Conservation (phyloP, 2,329 filamentous ascomycete genomes). For the Knufia petricola region DNA sequence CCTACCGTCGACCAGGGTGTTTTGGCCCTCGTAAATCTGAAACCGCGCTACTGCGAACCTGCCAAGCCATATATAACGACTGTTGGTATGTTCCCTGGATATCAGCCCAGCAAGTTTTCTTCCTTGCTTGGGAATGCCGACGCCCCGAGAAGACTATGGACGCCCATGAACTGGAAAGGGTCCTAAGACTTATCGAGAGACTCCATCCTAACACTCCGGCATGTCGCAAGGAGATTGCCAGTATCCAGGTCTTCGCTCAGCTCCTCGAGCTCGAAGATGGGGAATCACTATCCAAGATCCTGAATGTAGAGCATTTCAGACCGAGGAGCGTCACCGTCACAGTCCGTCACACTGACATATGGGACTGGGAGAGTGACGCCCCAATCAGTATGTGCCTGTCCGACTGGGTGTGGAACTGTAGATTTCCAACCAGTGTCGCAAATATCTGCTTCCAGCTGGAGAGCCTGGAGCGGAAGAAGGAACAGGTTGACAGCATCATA, state of each 20-base stretch:
- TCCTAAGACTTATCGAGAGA: constrained; percentile 12
- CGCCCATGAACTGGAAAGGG: neutral
- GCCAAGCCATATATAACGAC: constrained; percentile 35
- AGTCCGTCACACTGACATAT: constrained; percentile 43
- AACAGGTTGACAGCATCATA: constrained; percentile 39
- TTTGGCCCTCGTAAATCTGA: constrained; percentile 30
- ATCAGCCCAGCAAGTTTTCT: constrained; percentile 33
- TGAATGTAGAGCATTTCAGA: constrained; percentile 25
- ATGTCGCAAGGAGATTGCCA: constrained; percentile 23
- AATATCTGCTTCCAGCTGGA: constrained; percentile 41
- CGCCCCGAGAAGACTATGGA: constrained; percentile 24
- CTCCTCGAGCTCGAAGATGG: constrained; percentile 32
- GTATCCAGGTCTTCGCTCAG: constrained; percentile 36
- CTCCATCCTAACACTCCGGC: constrained; percentile 15
- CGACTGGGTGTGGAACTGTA: constrained; percentile 29
- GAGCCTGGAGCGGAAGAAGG: constrained; percentile 37
- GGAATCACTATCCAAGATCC: constrained; percentile 20
- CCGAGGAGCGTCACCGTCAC: constrained; percentile 36
- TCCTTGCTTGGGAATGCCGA: constrained; percentile 26
- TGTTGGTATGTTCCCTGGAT: constrained; percentile 36
- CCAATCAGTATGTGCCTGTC: constrained; percentile 29
- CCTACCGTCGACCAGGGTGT: constrained; percentile 30
- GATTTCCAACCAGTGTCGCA: constrained; percentile 28
- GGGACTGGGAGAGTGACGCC: constrained; percentile 34
- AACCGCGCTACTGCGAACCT: constrained; percentile 34